A percentile compares a stretch with the other conserved stretches of the same genome.
Evolutionary conservation across 1,139 yeast genomes (phyloP).

Genomic region (Lodderomyces elongisporus): DNA sequence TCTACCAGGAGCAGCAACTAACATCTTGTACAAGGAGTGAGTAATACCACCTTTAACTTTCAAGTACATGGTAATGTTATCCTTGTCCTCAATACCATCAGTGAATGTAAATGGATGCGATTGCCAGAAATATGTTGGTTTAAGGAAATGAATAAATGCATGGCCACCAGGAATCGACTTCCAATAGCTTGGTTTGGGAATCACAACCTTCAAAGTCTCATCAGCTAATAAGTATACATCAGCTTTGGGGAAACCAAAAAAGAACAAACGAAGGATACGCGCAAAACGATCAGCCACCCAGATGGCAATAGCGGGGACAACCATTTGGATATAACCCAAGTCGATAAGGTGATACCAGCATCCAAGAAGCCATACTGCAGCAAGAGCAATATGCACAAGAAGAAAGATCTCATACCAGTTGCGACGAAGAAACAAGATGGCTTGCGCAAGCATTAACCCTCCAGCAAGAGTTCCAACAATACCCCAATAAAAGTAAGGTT

Average conservation of each 20-base stretch:
- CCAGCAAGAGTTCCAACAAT: constrained; percentile 29
- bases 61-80: constrained; percentile 24
- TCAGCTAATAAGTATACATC: constrained; percentile 27
- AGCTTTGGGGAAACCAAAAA: constrained; percentile 39
- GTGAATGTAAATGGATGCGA: constrained; percentile 41
- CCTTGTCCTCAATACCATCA: constrained; percentile 17
- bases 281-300: constrained; percentile 42
- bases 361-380: constrained; percentile 36
- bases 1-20: constrained; percentile 25
- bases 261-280: constrained; percentile 28
- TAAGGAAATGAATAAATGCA: constrained; percentile 45
- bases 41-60: constrained; percentile 39
- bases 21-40: constrained; percentile 26
- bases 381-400: constrained; percentile 35
- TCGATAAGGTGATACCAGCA: constrained; percentile 38
- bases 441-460: constrained; percentile 31
- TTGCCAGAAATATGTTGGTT: constrained; percentile 37
- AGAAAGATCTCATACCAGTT: constrained; percentile 42
- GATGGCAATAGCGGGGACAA: constrained; percentile 35
- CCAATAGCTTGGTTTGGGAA: constrained; percentile 42
- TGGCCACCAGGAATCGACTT: constrained; percentile 45
- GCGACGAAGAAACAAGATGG: constrained; percentile 36
- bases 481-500: constrained; percentile 27
- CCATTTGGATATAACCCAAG: constrained; percentile 36
- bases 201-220: constrained; percentile 36